phyloP scores from a whole-genome alignment of 768 basidiomycete genomes.

The Suillus brevipes region DNA sequence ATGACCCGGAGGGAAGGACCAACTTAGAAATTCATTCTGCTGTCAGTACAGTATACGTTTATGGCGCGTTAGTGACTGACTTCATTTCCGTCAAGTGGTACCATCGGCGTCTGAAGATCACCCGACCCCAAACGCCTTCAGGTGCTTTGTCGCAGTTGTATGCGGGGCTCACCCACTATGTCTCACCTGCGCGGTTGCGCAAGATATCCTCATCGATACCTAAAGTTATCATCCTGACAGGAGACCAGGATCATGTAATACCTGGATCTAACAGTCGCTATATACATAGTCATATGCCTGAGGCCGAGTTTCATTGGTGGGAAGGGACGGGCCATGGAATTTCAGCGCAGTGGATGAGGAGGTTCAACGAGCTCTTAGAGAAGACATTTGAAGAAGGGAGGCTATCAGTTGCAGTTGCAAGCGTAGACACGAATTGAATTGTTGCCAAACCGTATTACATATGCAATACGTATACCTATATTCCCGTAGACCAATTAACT shows the following conservation, averaged over 20 bases:
- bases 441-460: not conserved
- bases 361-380: constrained; percentile 60
- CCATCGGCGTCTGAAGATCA: constrained; percentile 46
- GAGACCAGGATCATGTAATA: constrained; percentile 65
- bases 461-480: not conserved
- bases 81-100: constrained; percentile 38
- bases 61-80: not conserved
- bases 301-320: constrained; percentile 59
- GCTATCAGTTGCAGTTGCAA: constrained; percentile 3
- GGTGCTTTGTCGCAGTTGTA: constrained; percentile 75
- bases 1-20: constrained; percentile 57
- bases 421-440: not conserved
- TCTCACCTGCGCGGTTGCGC: constrained; percentile 47
- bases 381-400: constrained; percentile 54
- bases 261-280: constrained; percentile 47
- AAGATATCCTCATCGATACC: constrained; percentile 56
- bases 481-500: not conserved
- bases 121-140: constrained; percentile 56
- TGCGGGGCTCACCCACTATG: constrained; percentile 64
- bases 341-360: constrained; percentile 44
- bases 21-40: constrained; percentile 61
- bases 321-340: constrained; percentile 65
- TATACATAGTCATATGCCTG: constrained; percentile 57
- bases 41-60: constrained; percentile 35
- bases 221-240: constrained; percentile 68